Conservation (phyloP, 225 moss, liverwort and hornwort genomes). For the Sphagnum tenellum region DNA sequence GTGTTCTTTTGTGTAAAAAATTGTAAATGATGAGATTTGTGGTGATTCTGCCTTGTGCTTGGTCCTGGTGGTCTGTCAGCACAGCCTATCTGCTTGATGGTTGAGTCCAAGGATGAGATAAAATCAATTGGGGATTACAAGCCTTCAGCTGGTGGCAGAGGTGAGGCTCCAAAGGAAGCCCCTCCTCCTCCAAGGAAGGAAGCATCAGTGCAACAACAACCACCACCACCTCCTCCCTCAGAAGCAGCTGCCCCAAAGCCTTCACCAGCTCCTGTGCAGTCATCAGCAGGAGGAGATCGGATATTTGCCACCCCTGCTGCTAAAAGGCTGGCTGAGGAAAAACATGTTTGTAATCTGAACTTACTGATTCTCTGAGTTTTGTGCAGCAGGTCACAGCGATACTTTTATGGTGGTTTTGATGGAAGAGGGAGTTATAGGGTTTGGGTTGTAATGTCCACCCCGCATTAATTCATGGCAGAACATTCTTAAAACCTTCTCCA, state of each 20-base stretch:
- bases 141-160: slow-evolving; percentile 21
- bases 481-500: too few species aligned
- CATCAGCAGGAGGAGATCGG: slow-evolving; percentile 48
- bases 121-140: slow-evolving; percentile 49
- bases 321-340: slow-evolving; percentile 75
- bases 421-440: too few species aligned
- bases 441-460: too few species aligned
- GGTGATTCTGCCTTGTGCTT: not conserved
- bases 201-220: slow-evolving; percentile 12
- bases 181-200: slow-evolving; percentile 36
- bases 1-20: too few species aligned
- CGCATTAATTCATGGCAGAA: too few species aligned
- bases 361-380: not conserved
- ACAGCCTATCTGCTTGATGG: slow-evolving; percentile 76
- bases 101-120: slow-evolving; percentile 64
- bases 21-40: too few species aligned
- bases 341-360: slow-evolving; percentile 26
- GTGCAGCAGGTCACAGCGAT: not conserved
- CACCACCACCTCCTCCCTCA: slow-evolving; percentile 33
- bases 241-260: slow-evolving; percentile 27
- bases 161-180: not conserved
- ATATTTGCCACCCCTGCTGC: slow-evolving; percentile 91
- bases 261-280: slow-evolving; percentile 20
- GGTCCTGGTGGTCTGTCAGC: slow-evolving; percentile 1
- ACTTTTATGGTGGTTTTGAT: too few species aligned